Conservation (phyloP, 768 basidiomycete species). For the Pulveroboletus ravenelii region DNA sequence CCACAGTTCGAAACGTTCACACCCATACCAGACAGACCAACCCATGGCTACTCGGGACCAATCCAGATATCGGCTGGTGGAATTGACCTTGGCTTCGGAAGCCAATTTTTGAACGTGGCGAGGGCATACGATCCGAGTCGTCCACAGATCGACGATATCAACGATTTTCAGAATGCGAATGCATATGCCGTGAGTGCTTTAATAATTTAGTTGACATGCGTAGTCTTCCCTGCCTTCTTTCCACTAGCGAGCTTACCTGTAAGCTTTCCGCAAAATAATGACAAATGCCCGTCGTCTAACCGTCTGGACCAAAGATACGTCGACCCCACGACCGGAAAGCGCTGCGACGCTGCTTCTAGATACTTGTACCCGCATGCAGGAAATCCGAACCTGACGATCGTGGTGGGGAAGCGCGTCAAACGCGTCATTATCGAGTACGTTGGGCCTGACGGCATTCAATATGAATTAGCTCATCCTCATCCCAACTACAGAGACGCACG, state of each 20-base stretch:
- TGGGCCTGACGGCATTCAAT: background rate
- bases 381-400: slow-evolving; percentile 28
- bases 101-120: slow-evolving; percentile 46
- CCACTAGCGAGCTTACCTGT: slow-evolving; percentile 18
- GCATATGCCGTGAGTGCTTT: slow-evolving; percentile 16
- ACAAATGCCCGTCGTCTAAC: background rate
- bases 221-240: background rate
- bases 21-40: slow-evolving; percentile 25
- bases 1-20: slow-evolving; percentile 40
- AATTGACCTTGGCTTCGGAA: slow-evolving; percentile 14
- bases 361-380: slow-evolving; percentile 34
- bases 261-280: background rate
- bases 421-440: slow-evolving; percentile 8
- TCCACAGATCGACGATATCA: slow-evolving; percentile 41
- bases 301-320: slow-evolving; percentile 42
- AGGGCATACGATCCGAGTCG: slow-evolving; percentile 45
- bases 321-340: slow-evolving; percentile 35
- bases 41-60: slow-evolving; percentile 36
- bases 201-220: background rate
- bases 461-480: background rate
- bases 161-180: slow-evolving; percentile 35
- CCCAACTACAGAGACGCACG: slow-evolving; percentile 25
- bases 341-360: slow-evolving; percentile 32
- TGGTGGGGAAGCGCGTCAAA: slow-evolving; percentile 23
- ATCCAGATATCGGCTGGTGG: slow-evolving; percentile 20